Conservation (phyloP, 441 rosid species). For the Erodium trifolium region DNA sequence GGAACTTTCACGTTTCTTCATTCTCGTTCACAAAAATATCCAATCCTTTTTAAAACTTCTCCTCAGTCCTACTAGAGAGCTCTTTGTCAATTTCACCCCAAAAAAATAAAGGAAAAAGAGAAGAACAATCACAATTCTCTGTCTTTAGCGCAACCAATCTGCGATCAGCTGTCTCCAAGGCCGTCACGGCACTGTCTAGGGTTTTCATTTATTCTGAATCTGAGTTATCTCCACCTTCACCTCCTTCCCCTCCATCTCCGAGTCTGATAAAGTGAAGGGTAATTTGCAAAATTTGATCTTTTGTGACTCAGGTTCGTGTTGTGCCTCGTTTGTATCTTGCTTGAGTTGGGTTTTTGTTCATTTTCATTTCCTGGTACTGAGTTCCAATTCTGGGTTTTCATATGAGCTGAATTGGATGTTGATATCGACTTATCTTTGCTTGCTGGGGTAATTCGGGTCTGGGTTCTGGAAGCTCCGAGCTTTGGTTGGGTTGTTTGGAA, state of each 20-base stretch:
- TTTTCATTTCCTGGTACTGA: not conserved
- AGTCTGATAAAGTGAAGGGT: not conserved
- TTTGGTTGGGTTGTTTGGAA: conserved; percentile 9
- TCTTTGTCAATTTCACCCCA: not conserved
- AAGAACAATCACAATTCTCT: not conserved
- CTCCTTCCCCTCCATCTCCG: not conserved
- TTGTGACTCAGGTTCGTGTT: not conserved
- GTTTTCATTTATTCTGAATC: not conserved
- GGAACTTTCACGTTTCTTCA: not conserved
- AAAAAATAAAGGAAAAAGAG: not conserved
- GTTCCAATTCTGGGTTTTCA: not conserved
- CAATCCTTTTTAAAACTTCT: not conserved
- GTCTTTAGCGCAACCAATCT: not conserved
- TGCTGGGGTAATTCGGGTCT: not conserved
- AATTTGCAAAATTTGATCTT: not conserved
- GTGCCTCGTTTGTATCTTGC: not conserved
- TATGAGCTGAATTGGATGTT: not conserved
- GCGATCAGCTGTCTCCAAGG: not conserved
- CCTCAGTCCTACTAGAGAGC: not conserved
- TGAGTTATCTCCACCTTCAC: not conserved
- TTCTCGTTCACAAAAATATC: not conserved
- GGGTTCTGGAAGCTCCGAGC: conserved; percentile 4
- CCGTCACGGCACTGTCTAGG: not conserved
- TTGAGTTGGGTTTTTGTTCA: not conserved
- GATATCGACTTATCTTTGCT: not conserved